Evolutionary conservation across 768 basidiomycete genomes (phyloP), one percentile per base, ranked within the genome.

Genomic region (Amyloporia xantha): DNA sequence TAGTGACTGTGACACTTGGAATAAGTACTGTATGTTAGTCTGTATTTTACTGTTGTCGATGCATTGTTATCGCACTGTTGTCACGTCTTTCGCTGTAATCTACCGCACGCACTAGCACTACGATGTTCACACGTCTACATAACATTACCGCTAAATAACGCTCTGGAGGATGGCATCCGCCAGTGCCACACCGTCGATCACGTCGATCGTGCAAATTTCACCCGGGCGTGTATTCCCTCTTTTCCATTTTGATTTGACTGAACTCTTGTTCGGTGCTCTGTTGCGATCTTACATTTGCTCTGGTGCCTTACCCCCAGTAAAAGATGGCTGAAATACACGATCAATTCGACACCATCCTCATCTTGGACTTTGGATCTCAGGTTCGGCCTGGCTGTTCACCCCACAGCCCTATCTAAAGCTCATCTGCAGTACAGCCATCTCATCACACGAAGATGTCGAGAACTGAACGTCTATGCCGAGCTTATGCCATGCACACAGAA

Each of bases 311-410:
- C 20, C 38, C 38, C 9, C 17, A 19, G 38, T 39, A 21, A 10
- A 33, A 33, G 30, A 89, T 90, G 86, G 74, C 84, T 11, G 90
- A 91, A 66, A 96, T 96, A 59, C 91, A 95, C 68, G 86, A 91
- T 66, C 83, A 92, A 56, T 97, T 95, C 64, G 93, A 97, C 62
- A 94, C 94, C 20, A 83, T 98, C 55, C 82, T 97, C 37, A 96
- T 98, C 60, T 73, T 98, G 27, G 95, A 98, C 68, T 98, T 98
- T 68, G 95, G 95, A 47, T 96, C 93, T 9, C 94, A 92, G 78
- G 93, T 95, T 59, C 55, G 71, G 15, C 23, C 24, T 24, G 45
- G 41, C 26, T 20, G 15, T 30, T 6, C 2, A 23, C 38, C 25
- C 15, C 25, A 45, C 20, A 30, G 30, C n/a, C 48, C 49, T 35